A percentile compares a stretch with the other conserved stretches of the same genome.
Conservation (phyloP, 495 filamentous ascomycete genomes). For the Podospora tetraspora region DNA sequence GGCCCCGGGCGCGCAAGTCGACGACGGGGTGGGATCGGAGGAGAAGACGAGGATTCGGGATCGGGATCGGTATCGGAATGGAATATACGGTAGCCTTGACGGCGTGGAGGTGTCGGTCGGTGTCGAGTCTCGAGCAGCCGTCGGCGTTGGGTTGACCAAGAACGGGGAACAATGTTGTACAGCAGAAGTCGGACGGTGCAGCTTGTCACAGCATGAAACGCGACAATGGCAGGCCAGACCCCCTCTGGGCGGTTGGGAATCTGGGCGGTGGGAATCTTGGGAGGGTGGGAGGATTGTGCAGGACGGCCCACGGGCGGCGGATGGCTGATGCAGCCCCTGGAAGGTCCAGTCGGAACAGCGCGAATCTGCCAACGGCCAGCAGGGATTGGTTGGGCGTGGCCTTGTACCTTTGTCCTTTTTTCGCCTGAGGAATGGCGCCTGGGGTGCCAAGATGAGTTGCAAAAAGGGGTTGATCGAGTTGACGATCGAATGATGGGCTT, state of each 20-base stretch:
- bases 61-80: neutral
- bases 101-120: neutral
- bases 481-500: neutral
- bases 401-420: neutral
- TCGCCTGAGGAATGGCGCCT: neutral
- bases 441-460: neutral
- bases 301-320: neutral
- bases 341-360: neutral
- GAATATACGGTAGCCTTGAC: neutral
- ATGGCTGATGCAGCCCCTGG: neutral
- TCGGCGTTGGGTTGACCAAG: conserved; percentile 4
- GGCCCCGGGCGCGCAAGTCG: conserved; percentile 1
- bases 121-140: neutral
- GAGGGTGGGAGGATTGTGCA: neutral
- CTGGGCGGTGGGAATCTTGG: neutral
- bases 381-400: neutral
- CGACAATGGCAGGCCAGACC: conserved; percentile 10
- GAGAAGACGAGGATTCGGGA: neutral
- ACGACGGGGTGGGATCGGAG: neutral
- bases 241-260: neutral
- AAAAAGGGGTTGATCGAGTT: neutral
- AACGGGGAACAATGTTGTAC: conserved; percentile 10
- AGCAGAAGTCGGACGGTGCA: conserved; percentile 10
- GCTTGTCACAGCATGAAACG: conserved; percentile 29
- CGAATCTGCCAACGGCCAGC: conserved; percentile 7